A percentile compares a stretch with the other conserved stretches of the same genome.
phyloP scores from a whole-genome alignment of 2,329 filamentous ascomycete genomes.

The Arthrinium phaeospermum region DNA sequence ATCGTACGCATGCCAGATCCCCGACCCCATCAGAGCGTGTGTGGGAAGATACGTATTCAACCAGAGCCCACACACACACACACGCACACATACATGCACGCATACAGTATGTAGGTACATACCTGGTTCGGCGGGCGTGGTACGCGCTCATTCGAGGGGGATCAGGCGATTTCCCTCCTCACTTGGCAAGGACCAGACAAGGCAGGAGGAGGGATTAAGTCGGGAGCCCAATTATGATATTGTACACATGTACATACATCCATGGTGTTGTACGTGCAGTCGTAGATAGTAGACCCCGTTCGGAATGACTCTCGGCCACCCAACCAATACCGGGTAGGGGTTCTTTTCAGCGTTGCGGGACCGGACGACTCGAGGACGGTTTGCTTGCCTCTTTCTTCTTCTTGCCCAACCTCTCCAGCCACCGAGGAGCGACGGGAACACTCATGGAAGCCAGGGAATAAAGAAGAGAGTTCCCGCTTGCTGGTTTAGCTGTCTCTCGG shows the following conservation, averaged over 20 bases:
- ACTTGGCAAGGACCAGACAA: conserved; percentile 6
- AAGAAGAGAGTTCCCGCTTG: conserved; percentile 11
- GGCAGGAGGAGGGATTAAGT: conserved; percentile 18
- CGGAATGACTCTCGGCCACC: conserved; percentile 18
- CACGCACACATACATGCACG: no score
- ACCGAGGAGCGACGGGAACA: conserved; percentile 9
- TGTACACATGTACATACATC: conserved; percentile 2
- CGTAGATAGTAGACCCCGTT: neutral
- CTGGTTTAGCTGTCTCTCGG: conserved; percentile 1
- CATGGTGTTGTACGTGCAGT: neutral
- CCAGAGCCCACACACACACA: neutral
- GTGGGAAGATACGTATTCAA: conserved; percentile 14
- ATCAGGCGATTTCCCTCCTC: conserved; percentile 16
- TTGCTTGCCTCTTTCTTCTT: neutral
- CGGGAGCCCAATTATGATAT: neutral
- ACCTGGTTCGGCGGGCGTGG: neutral
- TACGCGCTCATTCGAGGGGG: conserved; percentile 14
- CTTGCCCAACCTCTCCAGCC: conserved; percentile 11
- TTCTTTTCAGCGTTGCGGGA: conserved; percentile 18
- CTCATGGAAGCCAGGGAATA: neutral
- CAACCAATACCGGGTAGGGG: conserved; percentile 14
- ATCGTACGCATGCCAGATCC: conserved; percentile 20
- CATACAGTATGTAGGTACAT: neutral
- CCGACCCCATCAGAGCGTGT: conserved; percentile 16
- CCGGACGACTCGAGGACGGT: conserved; percentile 14